Base-by-base conservation (phyloP, 352 stramenopile species). In the Plasmopara muralis region DNA sequence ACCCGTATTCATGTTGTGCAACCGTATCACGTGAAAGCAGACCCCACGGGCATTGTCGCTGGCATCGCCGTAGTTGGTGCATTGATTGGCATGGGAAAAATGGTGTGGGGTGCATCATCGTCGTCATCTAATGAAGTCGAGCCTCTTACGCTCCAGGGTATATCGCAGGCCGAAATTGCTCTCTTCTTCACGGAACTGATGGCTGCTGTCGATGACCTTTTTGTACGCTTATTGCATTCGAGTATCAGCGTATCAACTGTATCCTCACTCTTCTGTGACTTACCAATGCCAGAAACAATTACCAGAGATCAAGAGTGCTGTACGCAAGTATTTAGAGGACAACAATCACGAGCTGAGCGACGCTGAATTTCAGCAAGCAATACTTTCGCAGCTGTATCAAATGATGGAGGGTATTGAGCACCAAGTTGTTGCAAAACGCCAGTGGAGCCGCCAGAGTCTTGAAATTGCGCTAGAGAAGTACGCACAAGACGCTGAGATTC, bases 101-200 rank as follows among this genome's bases (percentile, higher is more conserved):
- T 93, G 77, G 90, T 80, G 76, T 91, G 78, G 78, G 77, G 89
- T 53, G 80, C 79, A 15, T 91, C 80, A 15, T 66, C 74, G 15
- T 57, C 62, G 2, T 37, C 52, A 13, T 37, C 52, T 13, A 28
- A 18, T 18, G 31, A 40, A 7, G 15, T 43, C 47, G 28, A 63
- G 13, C 44, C 48, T 1, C 34, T 50, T 12, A 58, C 54, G 5
- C 70, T 75, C 42, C 63, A 87, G 49, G 71, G 87, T 28, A 86
- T 91, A 16, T 52, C 74, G 41, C 73, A 81, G 37, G 57, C 59
- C 12, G 80, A 91, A 15, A 60, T 91, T 39, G 71, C 60, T 29
- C 57, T 68, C 15, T 91, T 90, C 66, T 90, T 93, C 47, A 47
- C 62, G 54, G 83, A 91, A 40, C 72, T 93, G 39, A 83, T 72